Percentiles rank a stretch among this genome's conserved stretches.
Evolutionary conservation across 75 land plant species (phyloP).

Genomic region (Chamaecyparis obtusa): DNA sequence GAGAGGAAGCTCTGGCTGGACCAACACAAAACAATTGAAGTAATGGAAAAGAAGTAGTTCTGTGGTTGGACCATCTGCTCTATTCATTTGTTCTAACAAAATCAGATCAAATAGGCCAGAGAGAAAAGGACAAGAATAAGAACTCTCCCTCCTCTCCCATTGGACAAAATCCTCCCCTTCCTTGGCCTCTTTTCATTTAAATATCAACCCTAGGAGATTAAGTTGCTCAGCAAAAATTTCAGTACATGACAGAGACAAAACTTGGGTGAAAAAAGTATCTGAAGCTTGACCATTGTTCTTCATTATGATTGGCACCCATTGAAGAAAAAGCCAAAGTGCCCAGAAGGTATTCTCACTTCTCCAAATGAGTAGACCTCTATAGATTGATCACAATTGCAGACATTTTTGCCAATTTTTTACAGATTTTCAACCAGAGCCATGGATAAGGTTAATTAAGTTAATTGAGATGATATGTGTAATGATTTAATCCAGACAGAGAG

Average conservation of each 20-base stretch:
- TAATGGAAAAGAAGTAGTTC: too few species aligned
- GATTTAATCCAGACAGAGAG: not conserved
- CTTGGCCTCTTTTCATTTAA: too few species aligned
- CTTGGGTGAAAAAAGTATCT: not conserved
- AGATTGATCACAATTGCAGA: not conserved
- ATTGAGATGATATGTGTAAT: not conserved
- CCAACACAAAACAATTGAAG: too few species aligned
- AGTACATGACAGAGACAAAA: not conserved
- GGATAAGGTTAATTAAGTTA: not conserved
- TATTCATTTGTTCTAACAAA: too few species aligned
- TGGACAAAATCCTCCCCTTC: too few species aligned
- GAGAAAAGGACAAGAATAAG: too few species aligned
- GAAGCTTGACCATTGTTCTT: not conserved
- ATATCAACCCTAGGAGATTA: too few species aligned
- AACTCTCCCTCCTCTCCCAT: too few species aligned
- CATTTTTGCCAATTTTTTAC: not conserved
- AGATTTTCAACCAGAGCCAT: not conserved
- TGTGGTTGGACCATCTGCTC: too few species aligned
- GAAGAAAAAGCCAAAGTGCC: not conserved
- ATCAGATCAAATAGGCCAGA: too few species aligned
- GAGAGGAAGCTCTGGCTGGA: too few species aligned
- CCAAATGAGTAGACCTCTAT: not conserved
- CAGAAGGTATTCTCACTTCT: not conserved
- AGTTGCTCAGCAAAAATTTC: not conserved
- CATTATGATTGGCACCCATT: not conserved